A percentile compares a stretch with the other conserved stretches of the same genome.
These are phyloP conservation scores for Chalciporus sphaerocephalus DNA, from an alignment of 768 basidiomycete species.

Conservation along the genomic window DNA sequence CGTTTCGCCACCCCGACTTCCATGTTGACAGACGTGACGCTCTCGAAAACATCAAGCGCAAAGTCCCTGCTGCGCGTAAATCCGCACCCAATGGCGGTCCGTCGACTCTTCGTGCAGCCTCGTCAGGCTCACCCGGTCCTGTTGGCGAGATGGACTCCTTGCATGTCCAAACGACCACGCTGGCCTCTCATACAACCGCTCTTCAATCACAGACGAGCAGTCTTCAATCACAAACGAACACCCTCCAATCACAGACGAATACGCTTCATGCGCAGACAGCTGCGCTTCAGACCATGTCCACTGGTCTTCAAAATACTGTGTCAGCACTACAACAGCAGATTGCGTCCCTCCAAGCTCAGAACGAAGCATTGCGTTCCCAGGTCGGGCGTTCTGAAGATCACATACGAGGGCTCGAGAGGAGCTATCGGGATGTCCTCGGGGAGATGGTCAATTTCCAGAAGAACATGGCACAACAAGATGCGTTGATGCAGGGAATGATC, in stretches of 20 bases:
- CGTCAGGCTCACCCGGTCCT: slow-evolving; percentile 28
- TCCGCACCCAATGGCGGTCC: slow-evolving; percentile 23
- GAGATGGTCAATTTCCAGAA: slow-evolving; percentile 72
- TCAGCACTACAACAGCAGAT: slow-evolving; percentile 29
- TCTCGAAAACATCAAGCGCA: slow-evolving; percentile 65
- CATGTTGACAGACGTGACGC: slow-evolving; percentile 49
- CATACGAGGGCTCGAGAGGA: slow-evolving; percentile 54
- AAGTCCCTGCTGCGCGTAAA: slow-evolving; percentile 41
- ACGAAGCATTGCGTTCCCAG: slow-evolving; percentile 32
- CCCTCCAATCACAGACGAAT: slow-evolving; percentile 29
- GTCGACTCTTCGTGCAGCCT: slow-evolving; percentile 24
- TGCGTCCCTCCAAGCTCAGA: slow-evolving; percentile 25
- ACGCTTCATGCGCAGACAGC: slow-evolving; percentile 34
- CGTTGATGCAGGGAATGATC: slow-evolving; percentile 74
- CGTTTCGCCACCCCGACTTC: slow-evolving; percentile 51
- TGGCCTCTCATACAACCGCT: slow-evolving; percentile 28
- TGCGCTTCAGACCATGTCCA: slow-evolving; percentile 31
- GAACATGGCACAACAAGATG: slow-evolving; percentile 80
- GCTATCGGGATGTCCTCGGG: slow-evolving; percentile 63
- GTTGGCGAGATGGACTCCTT: slow-evolving; percentile 25
- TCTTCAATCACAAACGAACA: slow-evolving; percentile 27
- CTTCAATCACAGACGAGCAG: slow-evolving; percentile 28
- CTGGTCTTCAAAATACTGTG: slow-evolving; percentile 23
- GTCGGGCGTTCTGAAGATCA: slow-evolving; percentile 42
- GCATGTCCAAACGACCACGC: slow-evolving; percentile 27